phyloP scores from a whole-genome alignment of 2,329 filamentous ascomycete genomes.

The Rhynchosporium agropyri region DNA sequence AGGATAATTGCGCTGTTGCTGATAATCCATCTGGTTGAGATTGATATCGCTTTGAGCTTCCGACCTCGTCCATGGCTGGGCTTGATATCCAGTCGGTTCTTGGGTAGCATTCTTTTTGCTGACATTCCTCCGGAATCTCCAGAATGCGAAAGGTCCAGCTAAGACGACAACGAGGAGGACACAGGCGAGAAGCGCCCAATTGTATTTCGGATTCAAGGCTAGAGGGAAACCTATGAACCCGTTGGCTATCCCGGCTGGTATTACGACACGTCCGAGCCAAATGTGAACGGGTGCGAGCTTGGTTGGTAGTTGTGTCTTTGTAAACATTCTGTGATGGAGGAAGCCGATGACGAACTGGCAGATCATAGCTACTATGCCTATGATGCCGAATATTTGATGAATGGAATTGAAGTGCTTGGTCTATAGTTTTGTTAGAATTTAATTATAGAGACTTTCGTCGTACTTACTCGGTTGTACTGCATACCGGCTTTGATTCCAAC shows the following conservation, averaged over 20 bases:
- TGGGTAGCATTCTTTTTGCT: conserved; percentile 15
- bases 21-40: conserved; percentile 18
- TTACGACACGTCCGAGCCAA: conserved; percentile 58
- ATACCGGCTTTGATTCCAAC: conserved; percentile 53
- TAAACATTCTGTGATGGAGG: conserved; percentile 57
- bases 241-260: conserved; percentile 58
- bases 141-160: conserved; percentile 38
- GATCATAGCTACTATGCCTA: conserved; percentile 55
- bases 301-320: conserved; percentile 52
- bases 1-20: conserved; percentile 12
- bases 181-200: conserved; percentile 52
- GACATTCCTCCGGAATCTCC: conserved; percentile 22
- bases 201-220: conserved; percentile 52
- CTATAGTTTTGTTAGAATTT: conserved; percentile 42
- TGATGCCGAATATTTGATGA: conserved; percentile 62
- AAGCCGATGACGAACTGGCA: conserved; percentile 57
- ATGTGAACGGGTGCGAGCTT: conserved; percentile 57
- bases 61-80: conserved; percentile 20
- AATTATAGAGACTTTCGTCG: neutral
- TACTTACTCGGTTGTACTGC: conserved; percentile 59
- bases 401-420: conserved; percentile 54
- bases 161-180: conserved; percentile 49
- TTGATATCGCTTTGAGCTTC: conserved; percentile 22
- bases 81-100: conserved; percentile 25
- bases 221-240: conserved; percentile 62